Percentiles rank a stretch among this genome's conserved stretches.
Conservation (phyloP, 1,284 basidiomycete species). For the Omphalotus olearius region DNA sequence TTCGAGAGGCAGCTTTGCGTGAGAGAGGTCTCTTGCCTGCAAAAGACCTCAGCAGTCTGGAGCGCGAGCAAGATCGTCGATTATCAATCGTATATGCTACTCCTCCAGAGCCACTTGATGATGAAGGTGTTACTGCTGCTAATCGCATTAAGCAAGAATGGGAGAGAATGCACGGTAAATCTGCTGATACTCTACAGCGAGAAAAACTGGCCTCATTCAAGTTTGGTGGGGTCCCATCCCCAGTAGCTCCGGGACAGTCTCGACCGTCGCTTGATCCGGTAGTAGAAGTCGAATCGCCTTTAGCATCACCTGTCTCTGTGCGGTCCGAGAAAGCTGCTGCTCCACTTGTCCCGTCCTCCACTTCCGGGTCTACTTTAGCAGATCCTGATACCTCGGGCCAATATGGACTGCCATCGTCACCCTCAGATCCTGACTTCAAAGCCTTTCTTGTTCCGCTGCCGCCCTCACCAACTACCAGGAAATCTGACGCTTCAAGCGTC, state of each 20-base stretch:
- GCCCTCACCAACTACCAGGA: slow-evolving; percentile 1
- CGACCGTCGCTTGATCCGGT: no score
- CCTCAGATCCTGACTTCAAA: no score
- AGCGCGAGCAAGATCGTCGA: slow-evolving; percentile 38
- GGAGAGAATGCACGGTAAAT: slow-evolving; percentile 33
- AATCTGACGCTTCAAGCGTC: background rate
- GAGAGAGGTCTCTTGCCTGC: slow-evolving; percentile 50
- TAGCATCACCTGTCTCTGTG: background rate
- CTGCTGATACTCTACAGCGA: slow-evolving; percentile 18
- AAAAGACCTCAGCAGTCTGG: slow-evolving; percentile 44
- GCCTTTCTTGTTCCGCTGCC: background rate
- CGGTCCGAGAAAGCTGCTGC: no score
- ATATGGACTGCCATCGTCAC: no score
- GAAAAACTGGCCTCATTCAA: slow-evolving; percentile 19
- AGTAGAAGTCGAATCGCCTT: background rate
- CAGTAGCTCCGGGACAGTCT: no score
- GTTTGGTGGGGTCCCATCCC: no score
- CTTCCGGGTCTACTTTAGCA: no score
- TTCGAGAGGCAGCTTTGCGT: slow-evolving; percentile 47
- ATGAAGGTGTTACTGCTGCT: slow-evolving; percentile 33
- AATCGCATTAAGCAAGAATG: slow-evolving; percentile 45
- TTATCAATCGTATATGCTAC: slow-evolving; percentile 28
- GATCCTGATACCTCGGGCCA: no score
- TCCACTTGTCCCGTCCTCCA: no score
- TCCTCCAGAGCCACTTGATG: slow-evolving; percentile 9